Base-by-base conservation (phyloP, 2,329 filamentous ascomycete species). In the Xylariomycetidae sp. region DNA sequence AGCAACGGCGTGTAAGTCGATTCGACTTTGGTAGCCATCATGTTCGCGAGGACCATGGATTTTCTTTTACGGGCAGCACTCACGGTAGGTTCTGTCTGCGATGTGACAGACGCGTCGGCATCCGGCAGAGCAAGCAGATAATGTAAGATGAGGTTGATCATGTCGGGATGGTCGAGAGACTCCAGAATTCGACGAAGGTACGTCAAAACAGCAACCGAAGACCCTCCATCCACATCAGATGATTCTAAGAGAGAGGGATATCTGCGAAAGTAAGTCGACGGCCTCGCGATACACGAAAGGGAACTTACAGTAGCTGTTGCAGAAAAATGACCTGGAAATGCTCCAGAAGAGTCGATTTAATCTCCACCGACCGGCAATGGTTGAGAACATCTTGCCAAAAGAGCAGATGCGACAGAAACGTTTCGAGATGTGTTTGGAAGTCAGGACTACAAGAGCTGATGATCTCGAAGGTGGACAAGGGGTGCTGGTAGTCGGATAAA, bases 311-410 rank as follows among this genome's bases (percentile, higher is more conserved):
- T 51, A 98, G 67, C 59, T 98, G 92, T 59, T 96, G 88, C 33
- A 98, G 67, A 58, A 98, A 98, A 20, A 98, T 79, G 48, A 97
- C 85, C 57, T 96, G 89, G 54, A 98, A 98, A 61, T 98, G 92
- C 57, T 98, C 92, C 19, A 98, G 72, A 31, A 98, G 68, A 1
- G 89, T 96, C 46, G 87, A 87, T 57, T 90, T 92, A 48, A 98
- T 88, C 55, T 97, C 90, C 2, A 81, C 71, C 4, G 90, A 97
- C 50, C 82, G 80, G 64, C 92, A 98, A 61, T 97, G 90, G 57
- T 97, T 92, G 40, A 98, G 69, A 20, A 96, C 89, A 58, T 98
- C 92, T 63, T 98, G 92, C 92, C 92, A 98, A 56, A 98, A 98
- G 5, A 94, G 70, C 30, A 98, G 72, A 55, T 97, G 94, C 1